Conservation (phyloP, 2,329 filamentous ascomycete species). For the Aspergillus eucalypticola region DNA sequence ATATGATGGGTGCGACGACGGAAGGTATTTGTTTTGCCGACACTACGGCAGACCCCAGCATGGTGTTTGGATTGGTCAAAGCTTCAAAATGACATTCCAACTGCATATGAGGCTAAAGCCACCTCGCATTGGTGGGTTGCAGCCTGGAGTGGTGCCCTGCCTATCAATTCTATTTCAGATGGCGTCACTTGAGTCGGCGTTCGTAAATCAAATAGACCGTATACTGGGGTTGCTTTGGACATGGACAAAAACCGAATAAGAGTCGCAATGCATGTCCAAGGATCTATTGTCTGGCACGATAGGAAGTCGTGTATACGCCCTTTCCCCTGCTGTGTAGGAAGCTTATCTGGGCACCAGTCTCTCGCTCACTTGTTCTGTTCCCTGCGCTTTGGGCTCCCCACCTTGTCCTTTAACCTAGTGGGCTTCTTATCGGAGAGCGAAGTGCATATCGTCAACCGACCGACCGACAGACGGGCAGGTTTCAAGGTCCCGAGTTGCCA, state of each 20-base stretch:
- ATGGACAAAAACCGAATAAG: no score
- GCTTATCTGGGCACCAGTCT: background rate
- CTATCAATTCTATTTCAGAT: constrained; percentile 1
- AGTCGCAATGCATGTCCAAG: background rate
- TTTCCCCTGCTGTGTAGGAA: background rate
- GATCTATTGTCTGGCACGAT: background rate
- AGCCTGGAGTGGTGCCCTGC: background rate
- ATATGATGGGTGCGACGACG: constrained; percentile 46
- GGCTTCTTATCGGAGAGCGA: background rate
- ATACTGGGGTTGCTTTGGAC: background rate
- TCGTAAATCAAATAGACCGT: background rate
- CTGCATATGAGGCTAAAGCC: background rate
- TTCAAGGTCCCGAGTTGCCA: constrained; percentile 8
- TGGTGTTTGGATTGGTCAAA: constrained; percentile 39
- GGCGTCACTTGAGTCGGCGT: constrained; percentile 6
- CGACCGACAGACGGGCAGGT: background rate
- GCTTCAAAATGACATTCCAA: constrained; percentile 1
- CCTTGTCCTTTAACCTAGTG: background rate
- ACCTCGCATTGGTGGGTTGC: constrained; percentile 1
- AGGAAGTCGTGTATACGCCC: background rate
- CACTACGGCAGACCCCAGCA: constrained; percentile 43
- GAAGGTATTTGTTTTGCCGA: constrained; percentile 51
- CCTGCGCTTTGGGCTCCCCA: background rate
- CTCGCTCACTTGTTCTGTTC: background rate
- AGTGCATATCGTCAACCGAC: background rate